Evolutionary conservation across 768 basidiomycete genomes (phyloP).

Genomic region (Filobasidium wieringae): DNA sequence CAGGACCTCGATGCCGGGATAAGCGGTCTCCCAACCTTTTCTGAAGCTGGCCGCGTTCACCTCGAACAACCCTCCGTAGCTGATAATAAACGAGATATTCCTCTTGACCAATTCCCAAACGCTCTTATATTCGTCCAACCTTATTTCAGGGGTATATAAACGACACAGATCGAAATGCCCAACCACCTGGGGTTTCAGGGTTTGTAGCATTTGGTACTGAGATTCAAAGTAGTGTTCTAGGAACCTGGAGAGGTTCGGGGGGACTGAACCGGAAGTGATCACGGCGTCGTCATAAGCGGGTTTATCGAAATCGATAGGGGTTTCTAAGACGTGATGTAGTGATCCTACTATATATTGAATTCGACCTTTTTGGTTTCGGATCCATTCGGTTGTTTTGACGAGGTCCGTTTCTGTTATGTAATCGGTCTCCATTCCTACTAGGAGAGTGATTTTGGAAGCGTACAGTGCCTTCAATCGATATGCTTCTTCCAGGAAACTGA

Average conservation of each 20-base stretch:
- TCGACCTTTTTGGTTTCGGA: constrained; percentile 36
- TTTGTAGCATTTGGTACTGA: constrained; percentile 58
- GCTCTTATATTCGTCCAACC: constrained; percentile 45
- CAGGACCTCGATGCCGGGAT: constrained; percentile 68
- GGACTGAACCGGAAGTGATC: constrained; percentile 36
- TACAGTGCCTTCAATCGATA: constrained; percentile 59
- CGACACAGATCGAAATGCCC: constrained; percentile 91
- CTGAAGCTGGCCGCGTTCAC: constrained; percentile 82
- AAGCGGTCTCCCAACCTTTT: constrained; percentile 76
- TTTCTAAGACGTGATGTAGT: constrained; percentile 74
- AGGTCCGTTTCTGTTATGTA: constrained; percentile 63
- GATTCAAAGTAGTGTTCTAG: constrained; percentile 63
- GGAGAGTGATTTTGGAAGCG: constrained; percentile 54
- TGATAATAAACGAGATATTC: constrained; percentile 60
- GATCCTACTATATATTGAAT: constrained; percentile 88
- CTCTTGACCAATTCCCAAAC: constrained; percentile 58
- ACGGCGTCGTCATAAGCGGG: constrained; percentile 57
- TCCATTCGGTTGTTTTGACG: constrained; percentile 47
- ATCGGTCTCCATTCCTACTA: constrained; percentile 90
- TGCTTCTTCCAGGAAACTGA: constrained; percentile 63
- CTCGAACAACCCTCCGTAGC: constrained; percentile 86
- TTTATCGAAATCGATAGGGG: constrained; percentile 86
- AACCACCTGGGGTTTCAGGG: constrained; percentile 72
- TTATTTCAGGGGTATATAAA: constrained; percentile 59
- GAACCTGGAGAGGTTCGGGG: not conserved